These are phyloP conservation scores for Sisymbrium irio DNA, from an alignment of 345 rosid genomes.

Conservation along the genomic window DNA sequence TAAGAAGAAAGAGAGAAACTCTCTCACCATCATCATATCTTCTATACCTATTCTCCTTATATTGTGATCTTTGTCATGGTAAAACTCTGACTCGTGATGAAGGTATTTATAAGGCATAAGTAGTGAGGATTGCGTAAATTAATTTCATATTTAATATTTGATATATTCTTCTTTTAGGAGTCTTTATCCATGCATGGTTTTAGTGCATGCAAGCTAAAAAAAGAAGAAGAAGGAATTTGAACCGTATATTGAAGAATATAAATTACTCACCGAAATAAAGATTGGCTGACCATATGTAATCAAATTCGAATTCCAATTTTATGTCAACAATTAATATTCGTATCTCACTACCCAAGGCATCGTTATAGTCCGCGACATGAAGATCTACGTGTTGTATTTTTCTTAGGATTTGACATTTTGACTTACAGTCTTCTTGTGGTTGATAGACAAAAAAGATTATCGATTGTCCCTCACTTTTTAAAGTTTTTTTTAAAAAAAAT, in stretches of 20 bases:
- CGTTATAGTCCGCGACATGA: neutral
- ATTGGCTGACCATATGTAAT: constrained; percentile 18
- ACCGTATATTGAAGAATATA: constrained; percentile 7
- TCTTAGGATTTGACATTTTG: neutral
- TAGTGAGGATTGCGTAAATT: neutral
- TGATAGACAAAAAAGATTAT: neutral
- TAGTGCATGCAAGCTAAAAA: constrained; percentile 16
- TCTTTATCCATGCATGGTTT: constrained; percentile 20
- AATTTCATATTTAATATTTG: neutral
- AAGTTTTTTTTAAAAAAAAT: neutral
- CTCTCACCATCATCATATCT: neutral
- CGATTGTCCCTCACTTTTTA: neutral
- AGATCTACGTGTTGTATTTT: neutral
- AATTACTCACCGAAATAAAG: neutral
- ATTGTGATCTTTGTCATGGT: constrained; percentile 16
- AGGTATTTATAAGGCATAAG: constrained; percentile 23
- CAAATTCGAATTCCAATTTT: constrained; percentile 12
- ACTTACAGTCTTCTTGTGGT: neutral
- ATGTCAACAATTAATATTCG: constrained; percentile 17
- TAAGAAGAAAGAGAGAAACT: neutral
- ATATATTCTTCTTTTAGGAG: neutral
- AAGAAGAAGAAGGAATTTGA: constrained; percentile 14
- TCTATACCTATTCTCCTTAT: neutral
- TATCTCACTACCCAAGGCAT: constrained; percentile 17
- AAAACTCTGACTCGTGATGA: neutral